phyloP scores from a whole-genome alignment of 1,284 basidiomycete genomes.

The Heterobasidion parviporum region DNA sequence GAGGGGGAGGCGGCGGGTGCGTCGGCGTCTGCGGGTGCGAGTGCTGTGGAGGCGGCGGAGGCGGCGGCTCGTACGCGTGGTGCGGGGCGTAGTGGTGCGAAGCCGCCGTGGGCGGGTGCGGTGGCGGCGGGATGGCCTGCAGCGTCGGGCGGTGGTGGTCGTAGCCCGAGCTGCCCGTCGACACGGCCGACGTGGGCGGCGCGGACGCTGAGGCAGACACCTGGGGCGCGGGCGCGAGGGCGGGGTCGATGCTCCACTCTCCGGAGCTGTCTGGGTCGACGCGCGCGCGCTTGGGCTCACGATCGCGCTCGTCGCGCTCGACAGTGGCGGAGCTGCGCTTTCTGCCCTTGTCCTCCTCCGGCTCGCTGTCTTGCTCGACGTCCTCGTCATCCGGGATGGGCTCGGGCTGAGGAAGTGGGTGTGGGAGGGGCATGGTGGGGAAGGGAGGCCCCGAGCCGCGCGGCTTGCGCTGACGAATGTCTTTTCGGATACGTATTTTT shows the following conservation, averaged over 20 bases:
- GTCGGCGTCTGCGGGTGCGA: slow-evolving; percentile 7
- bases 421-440: slow-evolving; percentile 7
- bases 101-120: slow-evolving; percentile 1
- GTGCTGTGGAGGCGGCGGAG: slow-evolving; percentile 13
- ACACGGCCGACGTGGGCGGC: neutral
- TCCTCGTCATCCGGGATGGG: slow-evolving; percentile 23
- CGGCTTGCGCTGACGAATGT: slow-evolving; percentile 70
- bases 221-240: slow-evolving; percentile 7
- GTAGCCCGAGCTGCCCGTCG: slow-evolving; percentile 2
- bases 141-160: slow-evolving; percentile 7
- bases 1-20: slow-evolving; percentile 13
- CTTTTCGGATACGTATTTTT: slow-evolving; percentile 88
- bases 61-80: slow-evolving; percentile 7
- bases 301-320: slow-evolving; percentile 14
- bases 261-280: slow-evolving; percentile 24
- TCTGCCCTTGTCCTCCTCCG: slow-evolving; percentile 15
- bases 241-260: slow-evolving; percentile 13
- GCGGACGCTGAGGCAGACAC: neutral
- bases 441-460: slow-evolving; percentile 8
- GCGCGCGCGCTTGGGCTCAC: slow-evolving; percentile 27
- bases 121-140: slow-evolving; percentile 4
- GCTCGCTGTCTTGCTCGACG: neutral
- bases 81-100: neutral
- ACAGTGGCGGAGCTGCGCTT: slow-evolving; percentile 12
- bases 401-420: slow-evolving; percentile 23